A percentile compares a stretch with the other conserved stretches of the same genome.
phyloP scores from a whole-genome alignment of 352 stramenopile species.

The Phytophthora vignae region DNA sequence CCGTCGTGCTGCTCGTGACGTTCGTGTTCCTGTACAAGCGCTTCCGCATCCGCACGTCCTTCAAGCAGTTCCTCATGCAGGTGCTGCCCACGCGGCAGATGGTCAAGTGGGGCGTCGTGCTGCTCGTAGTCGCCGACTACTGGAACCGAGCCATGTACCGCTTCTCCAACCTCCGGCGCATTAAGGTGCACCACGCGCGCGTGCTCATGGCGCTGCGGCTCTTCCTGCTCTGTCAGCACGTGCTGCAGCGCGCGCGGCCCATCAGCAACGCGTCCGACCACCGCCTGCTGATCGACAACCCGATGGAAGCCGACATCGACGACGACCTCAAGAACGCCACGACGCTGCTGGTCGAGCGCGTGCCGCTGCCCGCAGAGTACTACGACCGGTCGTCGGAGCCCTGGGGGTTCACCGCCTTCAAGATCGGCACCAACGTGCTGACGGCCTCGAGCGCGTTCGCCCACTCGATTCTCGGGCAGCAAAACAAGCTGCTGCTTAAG shows the following conservation, averaged over 20 bases:
- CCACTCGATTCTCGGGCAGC: conserved; percentile 69
- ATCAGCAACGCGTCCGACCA: conserved; percentile 79
- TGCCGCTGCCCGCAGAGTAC: conserved; percentile 84
- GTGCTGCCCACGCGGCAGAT: conserved; percentile 69
- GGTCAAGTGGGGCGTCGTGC: conserved; percentile 68
- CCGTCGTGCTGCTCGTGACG: conserved; percentile 56
- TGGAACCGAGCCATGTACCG: conserved; percentile 83
- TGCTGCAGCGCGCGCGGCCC: conserved; percentile 78
- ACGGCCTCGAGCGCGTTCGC: conserved; percentile 81
- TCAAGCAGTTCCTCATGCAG: conserved; percentile 70
- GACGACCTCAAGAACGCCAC: conserved; percentile 90
- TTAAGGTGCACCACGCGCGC: conserved; percentile 87
- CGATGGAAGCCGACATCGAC: conserved; percentile 88
- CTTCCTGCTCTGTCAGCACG: conserved; percentile 85
- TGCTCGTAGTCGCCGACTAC: conserved; percentile 70
- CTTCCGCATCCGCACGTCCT: conserved; percentile 77
- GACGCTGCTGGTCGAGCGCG: conserved; percentile 77
- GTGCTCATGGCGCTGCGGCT: conserved; percentile 87
- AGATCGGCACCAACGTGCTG: conserved; percentile 83
- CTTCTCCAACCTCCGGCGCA: conserved; percentile 84
- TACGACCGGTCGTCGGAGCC: conserved; percentile 87
- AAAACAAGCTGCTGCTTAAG: conserved; percentile 72
- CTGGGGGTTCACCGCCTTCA: conserved; percentile 82
- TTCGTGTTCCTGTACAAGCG: conserved; percentile 76
- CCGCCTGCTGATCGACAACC: conserved; percentile 82